A percentile compares a stretch with the other conserved stretches of the same genome.
These are phyloP conservation scores for Lagenaria siceraria DNA, from an alignment of 306 rosid species.

Conservation along the genomic window DNA sequence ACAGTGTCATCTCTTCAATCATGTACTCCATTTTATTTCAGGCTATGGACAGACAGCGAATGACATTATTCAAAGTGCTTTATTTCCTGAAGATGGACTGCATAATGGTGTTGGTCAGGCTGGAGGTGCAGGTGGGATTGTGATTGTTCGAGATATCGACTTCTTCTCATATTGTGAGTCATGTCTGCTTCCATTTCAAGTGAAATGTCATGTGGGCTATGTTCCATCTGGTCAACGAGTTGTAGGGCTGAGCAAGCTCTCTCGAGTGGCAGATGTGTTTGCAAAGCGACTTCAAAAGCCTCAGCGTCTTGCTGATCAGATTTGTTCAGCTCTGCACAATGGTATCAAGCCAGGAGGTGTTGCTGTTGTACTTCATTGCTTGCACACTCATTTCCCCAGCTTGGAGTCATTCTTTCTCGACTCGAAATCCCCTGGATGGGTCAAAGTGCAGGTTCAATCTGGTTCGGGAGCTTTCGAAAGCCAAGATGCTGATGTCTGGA, in stretches of 20 bases:
- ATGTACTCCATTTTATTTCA: slow-evolving; percentile 11
- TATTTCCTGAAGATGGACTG: slow-evolving; percentile 88
- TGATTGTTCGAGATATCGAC: slow-evolving; percentile 81
- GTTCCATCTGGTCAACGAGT: slow-evolving; percentile 77
- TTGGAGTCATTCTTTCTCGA: slow-evolving; percentile 47
- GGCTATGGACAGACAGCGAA: slow-evolving; percentile 67
- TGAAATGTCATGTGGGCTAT: slow-evolving; percentile 85
- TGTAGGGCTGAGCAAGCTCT: slow-evolving; percentile 85
- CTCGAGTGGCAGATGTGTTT: slow-evolving; percentile 60
- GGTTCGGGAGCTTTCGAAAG: slow-evolving; percentile 75
- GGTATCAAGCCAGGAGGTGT: slow-evolving; percentile 88
- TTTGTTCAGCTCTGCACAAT: slow-evolving; percentile 42
- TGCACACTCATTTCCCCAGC: slow-evolving; percentile 61
- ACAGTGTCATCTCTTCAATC: background rate
- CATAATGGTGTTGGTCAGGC: slow-evolving; percentile 68
- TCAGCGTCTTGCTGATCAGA: slow-evolving; percentile 45
- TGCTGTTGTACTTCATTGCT: slow-evolving; percentile 56
- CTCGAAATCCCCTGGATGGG: slow-evolving; percentile 53
- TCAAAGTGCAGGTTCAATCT: slow-evolving; percentile 43
- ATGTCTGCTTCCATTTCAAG: slow-evolving; percentile 90
- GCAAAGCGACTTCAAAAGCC: slow-evolving; percentile 66
- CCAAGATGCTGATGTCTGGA: slow-evolving; percentile 45
- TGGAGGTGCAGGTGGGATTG: slow-evolving; percentile 93
- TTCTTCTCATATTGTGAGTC: slow-evolving; percentile 85
- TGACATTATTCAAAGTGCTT: slow-evolving; percentile 84